Evolutionary conservation across 192 early-diverging fungal species (phyloP).

Genomic region (Lunasporangiospora selenospora): DNA sequence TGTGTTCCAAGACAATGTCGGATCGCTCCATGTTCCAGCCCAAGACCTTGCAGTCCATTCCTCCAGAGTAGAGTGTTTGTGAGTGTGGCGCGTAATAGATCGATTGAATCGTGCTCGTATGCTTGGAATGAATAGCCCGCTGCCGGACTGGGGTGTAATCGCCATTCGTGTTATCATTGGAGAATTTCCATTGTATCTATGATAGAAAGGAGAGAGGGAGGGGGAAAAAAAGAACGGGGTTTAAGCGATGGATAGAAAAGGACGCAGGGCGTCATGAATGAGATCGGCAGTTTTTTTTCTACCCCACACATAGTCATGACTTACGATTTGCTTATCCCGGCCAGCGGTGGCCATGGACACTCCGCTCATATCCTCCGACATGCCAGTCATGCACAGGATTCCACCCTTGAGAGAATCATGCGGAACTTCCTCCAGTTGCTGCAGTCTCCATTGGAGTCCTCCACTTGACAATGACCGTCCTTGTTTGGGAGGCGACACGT

Average conservation of each 20-base stretch:
- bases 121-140: slow-evolving; percentile 12
- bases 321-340: slow-evolving; percentile 42
- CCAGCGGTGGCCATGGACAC: slow-evolving; percentile 25
- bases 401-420: slow-evolving; percentile 26
- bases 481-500: slow-evolving; percentile 10
- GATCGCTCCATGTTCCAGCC: slow-evolving; percentile 37
- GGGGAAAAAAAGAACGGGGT: background rate
- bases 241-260: no score
- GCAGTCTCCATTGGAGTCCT: slow-evolving; percentile 15
- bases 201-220: background rate
- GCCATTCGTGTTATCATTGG: slow-evolving; percentile 3
- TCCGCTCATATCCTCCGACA: slow-evolving; percentile 5
- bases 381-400: slow-evolving; percentile 21
- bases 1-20: slow-evolving; percentile 20
- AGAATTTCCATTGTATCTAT: slow-evolving; percentile 36
- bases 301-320: background rate
- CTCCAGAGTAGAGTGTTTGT: slow-evolving; percentile 19
- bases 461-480: background rate
- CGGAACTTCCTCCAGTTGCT: slow-evolving; percentile 13
- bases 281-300: background rate
- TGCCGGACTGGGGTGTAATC: slow-evolving; percentile 15
- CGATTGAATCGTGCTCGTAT: slow-evolving; percentile 35
- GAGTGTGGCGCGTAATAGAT: slow-evolving; percentile 13
- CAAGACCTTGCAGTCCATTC: slow-evolving; percentile 28
- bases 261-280: no score